phyloP scores from a whole-genome alignment of 306 rosid genomes.

The Sphenostylis stenocarpa region DNA sequence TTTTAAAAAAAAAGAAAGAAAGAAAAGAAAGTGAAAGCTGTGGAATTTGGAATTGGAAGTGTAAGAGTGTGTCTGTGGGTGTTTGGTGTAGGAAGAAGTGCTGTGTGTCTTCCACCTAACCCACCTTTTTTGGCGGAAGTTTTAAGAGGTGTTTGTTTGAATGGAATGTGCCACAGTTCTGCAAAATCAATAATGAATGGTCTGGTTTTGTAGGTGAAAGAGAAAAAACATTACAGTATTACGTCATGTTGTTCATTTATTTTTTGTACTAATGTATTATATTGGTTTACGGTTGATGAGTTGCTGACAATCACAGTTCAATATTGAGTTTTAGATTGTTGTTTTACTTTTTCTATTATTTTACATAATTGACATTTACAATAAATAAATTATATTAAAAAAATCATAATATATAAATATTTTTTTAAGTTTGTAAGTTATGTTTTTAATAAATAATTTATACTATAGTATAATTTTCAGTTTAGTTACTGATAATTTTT shows the following conservation, averaged over 20 bases:
- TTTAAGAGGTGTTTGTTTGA: slow-evolving; percentile 5
- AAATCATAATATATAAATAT: too few species aligned
- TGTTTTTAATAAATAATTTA: too few species aligned
- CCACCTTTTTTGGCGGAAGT: slow-evolving; percentile 10
- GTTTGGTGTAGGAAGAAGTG: neutral
- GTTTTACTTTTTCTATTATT: too few species aligned
- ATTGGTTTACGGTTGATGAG: neutral
- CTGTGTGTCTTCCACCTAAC: neutral
- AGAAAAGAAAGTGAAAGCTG: neutral
- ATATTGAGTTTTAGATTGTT: too few species aligned
- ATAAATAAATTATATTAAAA: too few species aligned
- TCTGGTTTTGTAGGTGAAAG: neutral
- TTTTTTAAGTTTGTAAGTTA: too few species aligned
- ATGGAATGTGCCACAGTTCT: neutral
- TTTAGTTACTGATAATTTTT: too few species aligned
- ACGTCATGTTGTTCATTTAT: neutral
- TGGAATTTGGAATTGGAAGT: neutral
- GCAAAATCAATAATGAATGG: neutral
- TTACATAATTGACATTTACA: too few species aligned
- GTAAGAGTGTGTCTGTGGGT: neutral
- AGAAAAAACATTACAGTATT: neutral
- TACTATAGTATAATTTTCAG: too few species aligned
- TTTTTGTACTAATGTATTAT: neutral
- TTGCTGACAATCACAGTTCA: neutral
- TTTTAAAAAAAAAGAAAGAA: too few species aligned